Evolutionary conservation across 352 stramenopile genomes (phyloP).

Genomic region (Peronosclerospora sorghi): DNA sequence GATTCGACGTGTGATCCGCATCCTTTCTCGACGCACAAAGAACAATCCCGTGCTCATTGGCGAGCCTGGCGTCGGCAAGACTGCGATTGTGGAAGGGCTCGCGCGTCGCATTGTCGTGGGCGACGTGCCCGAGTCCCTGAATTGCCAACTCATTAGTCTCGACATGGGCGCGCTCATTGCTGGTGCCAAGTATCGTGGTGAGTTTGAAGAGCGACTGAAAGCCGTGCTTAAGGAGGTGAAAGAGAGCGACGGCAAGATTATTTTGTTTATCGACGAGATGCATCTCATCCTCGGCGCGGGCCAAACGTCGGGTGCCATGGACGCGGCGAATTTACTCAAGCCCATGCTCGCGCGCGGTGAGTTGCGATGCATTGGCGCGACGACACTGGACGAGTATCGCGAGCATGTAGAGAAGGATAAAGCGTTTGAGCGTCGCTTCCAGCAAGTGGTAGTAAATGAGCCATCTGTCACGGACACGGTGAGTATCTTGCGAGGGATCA

Average conservation of each 20-base stretch:
- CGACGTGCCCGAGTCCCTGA: conserved; percentile 91
- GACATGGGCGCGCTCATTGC: conserved; percentile 96
- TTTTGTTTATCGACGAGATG: conserved; percentile 99
- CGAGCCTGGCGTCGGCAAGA: conserved; percentile 96
- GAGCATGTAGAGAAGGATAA: conserved; percentile 98
- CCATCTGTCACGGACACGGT: conserved; percentile 91
- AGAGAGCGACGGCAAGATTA: conserved; percentile 91
- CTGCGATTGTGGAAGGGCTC: conserved; percentile 91
- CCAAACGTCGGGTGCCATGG: conserved; percentile 88
- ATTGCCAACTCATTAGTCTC: conserved; percentile 86
- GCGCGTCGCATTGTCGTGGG: conserved; percentile 94
- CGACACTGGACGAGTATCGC: conserved; percentile 96
- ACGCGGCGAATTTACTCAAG: conserved; percentile 97
- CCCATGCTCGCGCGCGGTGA: conserved; percentile 94
- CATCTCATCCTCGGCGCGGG: conserved; percentile 94
- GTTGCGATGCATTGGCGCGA: conserved; percentile 95
- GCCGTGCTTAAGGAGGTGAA: conserved; percentile 91
- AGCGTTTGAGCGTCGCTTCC: conserved; percentile 96
- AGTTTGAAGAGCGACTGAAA: conserved; percentile 98
- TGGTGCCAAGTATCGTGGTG: conserved; percentile 95
- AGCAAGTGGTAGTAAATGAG: no score
- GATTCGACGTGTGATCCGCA: conserved; percentile 92
- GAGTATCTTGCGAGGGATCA: conserved; percentile 92
- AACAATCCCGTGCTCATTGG: conserved; percentile 97
- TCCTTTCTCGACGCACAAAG: conserved; percentile 93